Evolutionary conservation across 768 basidiomycete genomes (phyloP).

Genomic region (Tylopilus sp.): DNA sequence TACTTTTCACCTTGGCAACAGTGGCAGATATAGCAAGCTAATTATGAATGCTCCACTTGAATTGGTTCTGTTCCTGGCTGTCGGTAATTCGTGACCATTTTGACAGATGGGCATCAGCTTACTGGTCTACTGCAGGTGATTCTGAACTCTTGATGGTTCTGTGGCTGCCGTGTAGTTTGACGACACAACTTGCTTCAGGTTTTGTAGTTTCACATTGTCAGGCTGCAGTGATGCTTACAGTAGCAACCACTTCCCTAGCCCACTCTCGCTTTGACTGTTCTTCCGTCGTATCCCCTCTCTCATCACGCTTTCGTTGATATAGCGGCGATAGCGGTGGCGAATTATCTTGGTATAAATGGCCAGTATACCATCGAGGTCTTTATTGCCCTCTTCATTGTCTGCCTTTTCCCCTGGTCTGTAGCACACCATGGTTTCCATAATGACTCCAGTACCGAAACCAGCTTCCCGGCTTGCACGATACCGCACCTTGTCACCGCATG

Average conservation of each 20-base stretch:
- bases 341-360: background rate
- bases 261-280: background rate
- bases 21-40: background rate
- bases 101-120: no score
- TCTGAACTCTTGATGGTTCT: background rate
- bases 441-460: conserved; percentile 21
- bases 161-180: no score
- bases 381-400: background rate
- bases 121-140: background rate
- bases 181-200: background rate
- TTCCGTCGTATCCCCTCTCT: background rate
- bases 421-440: background rate
- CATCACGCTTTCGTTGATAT: background rate
- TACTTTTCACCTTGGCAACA: background rate
- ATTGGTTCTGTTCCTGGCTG: no score
- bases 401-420: conserved; percentile 8
- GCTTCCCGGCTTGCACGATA: conserved; percentile 31
- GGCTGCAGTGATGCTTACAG: background rate
- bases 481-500: conserved; percentile 33
- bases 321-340: background rate
- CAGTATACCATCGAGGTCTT: background rate
- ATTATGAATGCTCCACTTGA: background rate
- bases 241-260: background rate
- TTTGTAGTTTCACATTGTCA: background rate
- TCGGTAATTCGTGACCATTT: background rate